phyloP scores from a whole-genome alignment of 306 rosid genomes.

The Begonia masoniana region DNA sequence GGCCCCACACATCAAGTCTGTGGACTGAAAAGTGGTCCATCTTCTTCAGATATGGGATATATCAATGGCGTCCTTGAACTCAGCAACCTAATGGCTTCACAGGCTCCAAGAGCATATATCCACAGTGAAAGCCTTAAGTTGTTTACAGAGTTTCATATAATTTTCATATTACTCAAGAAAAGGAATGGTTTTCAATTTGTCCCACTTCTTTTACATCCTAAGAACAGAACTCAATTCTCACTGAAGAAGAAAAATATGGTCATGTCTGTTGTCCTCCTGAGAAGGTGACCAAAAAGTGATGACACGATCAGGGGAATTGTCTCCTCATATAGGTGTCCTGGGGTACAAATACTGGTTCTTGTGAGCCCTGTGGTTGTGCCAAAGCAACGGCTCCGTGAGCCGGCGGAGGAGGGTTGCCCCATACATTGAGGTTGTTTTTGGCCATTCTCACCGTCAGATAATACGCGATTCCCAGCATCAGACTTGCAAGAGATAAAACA shows the following conservation, averaged over 20 bases:
- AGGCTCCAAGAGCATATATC: constrained; percentile 56
- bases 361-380: constrained; percentile 43
- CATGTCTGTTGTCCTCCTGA: no score
- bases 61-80: constrained; percentile 27
- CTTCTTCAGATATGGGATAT: constrained; percentile 64
- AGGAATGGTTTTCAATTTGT: no score
- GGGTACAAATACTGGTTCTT: constrained; percentile 70
- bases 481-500: constrained; percentile 42
- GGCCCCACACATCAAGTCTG: constrained; percentile 16
- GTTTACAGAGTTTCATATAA: no score
- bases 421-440: constrained; percentile 13
- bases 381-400: constrained; percentile 45
- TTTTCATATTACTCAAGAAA: no score
- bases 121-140: constrained; percentile 40
- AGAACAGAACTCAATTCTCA: no score
- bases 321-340: constrained; percentile 82
- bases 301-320: constrained; percentile 31
- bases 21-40: constrained; percentile 84
- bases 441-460: constrained; percentile 29
- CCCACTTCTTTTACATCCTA: no score
- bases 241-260: no score
- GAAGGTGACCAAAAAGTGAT: no score
- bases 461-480: constrained; percentile 49
- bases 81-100: no score
- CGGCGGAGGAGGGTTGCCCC: no score